Percentiles rank a stretch among this genome's conserved stretches.
These are phyloP conservation scores for Chlorella sp. DNA, from an alignment of 139 green algal genomes.

Conservation along the genomic window DNA sequence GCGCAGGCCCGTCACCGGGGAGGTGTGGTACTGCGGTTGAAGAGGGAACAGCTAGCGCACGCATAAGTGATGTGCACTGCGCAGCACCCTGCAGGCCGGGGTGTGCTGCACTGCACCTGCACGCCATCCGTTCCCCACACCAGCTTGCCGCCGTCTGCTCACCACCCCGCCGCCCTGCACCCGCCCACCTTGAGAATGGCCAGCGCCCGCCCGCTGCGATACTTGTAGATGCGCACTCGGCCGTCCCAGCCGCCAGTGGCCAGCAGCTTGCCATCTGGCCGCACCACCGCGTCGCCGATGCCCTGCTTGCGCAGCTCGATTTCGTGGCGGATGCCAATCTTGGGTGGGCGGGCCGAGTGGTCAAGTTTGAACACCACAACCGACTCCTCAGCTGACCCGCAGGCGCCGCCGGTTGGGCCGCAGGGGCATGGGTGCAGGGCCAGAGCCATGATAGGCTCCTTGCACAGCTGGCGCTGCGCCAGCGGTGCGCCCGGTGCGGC, in stretches of 20 bases:
- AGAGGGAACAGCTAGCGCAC: too few relatives aligned
- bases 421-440: conserved; percentile 16
- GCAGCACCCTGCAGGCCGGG: too few relatives aligned
- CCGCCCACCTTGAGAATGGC: conserved; percentile 56
- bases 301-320: conserved; percentile 45
- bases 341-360: neutral
- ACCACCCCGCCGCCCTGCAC: too few relatives aligned
- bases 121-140: too few relatives aligned
- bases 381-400: conserved; percentile 49
- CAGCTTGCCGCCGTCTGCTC: too few relatives aligned
- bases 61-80: too few relatives aligned
- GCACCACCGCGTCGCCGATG: conserved; percentile 50
- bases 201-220: conserved; percentile 46
- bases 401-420: conserved; percentile 21
- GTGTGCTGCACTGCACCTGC: too few relatives aligned
- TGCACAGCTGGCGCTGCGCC: conserved; percentile 33
- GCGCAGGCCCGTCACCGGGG: conserved; percentile 42
- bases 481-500: neutral
- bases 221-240: conserved; percentile 58
- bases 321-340: neutral
- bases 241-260: conserved; percentile 71
- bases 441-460: conserved; percentile 61
- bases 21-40: conserved; percentile 71
- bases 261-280: conserved; percentile 60
- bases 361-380: conserved; percentile 43